These are phyloP conservation scores for Cerrena zonata DNA, from an alignment of 1,284 basidiomycete genomes.

Conservation along the genomic window DNA sequence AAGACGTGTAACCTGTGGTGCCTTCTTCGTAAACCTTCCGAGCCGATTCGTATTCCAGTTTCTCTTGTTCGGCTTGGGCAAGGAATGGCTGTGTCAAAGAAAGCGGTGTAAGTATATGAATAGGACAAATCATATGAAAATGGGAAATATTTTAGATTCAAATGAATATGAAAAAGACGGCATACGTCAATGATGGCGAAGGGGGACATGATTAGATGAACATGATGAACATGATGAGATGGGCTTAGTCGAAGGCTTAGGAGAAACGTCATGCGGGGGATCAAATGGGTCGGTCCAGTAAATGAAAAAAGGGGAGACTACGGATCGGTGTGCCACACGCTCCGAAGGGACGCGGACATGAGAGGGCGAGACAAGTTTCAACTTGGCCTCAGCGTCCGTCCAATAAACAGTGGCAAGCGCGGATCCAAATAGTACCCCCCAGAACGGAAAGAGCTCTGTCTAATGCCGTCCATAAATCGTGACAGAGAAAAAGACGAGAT, in stretches of 20 bases:
- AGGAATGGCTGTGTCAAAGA: constrained; percentile 84
- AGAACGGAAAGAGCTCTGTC: too few species aligned
- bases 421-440: too few species aligned
- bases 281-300: not conserved
- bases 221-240: too few species aligned
- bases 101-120: constrained; percentile 10
- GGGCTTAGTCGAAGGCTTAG: too few species aligned
- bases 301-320: not conserved
- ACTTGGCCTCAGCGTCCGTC: not conserved
- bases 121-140: constrained; percentile 1
- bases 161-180: too few species aligned
- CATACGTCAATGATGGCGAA: too few species aligned
- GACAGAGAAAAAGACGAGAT: too few species aligned
- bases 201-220: too few species aligned
- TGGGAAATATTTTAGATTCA: constrained; percentile 3
- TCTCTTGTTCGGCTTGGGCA: constrained; percentile 86
- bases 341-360: not conserved
- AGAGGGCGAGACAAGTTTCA: not conserved
- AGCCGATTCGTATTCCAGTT: constrained; percentile 83
- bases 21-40: constrained; percentile 80
- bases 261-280: not conserved
- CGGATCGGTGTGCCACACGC: not conserved
- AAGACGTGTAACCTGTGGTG: constrained; percentile 52
- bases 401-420: too few species aligned
- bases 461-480: too few species aligned